Percentiles rank a stretch among this genome's conserved stretches.
phyloP scores from a whole-genome alignment of 257 asterid species.

The Ilex asprella region DNA sequence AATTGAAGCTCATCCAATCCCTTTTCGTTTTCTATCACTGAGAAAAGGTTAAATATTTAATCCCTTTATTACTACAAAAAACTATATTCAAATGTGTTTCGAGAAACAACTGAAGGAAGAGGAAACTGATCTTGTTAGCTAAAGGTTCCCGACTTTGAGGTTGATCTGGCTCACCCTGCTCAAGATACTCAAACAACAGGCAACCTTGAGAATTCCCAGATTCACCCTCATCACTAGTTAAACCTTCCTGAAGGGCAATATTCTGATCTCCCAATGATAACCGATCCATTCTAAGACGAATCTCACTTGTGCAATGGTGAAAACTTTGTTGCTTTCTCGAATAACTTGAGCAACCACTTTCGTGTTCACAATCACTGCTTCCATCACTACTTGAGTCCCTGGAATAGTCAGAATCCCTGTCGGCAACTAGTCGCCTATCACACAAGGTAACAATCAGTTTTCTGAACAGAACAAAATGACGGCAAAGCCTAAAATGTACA shows the following conservation, averaged over 20 bases:
- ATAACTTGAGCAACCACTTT: conserved; percentile 40
- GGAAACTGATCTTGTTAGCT: conserved; percentile 48
- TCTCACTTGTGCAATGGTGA: conserved; percentile 20
- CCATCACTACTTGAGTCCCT: conserved; percentile 90
- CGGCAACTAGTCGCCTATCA: conserved; percentile 71
- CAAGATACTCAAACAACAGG: conserved; percentile 77
- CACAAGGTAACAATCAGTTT: conserved; percentile 5
- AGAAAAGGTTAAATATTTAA: not conserved
- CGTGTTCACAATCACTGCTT: conserved; percentile 86
- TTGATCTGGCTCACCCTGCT: conserved; percentile 53
- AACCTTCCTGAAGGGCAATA: conserved; percentile 62
- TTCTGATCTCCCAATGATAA: conserved; percentile 38
- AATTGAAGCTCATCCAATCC: too few species aligned
- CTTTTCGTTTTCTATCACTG: too few species aligned
- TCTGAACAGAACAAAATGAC: not conserved
- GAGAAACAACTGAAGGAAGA: not conserved
- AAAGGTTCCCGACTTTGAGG: conserved; percentile 84
- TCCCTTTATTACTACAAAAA: not conserved
- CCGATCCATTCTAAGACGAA: conserved; percentile 26
- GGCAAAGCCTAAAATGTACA: not conserved
- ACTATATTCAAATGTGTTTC: not conserved
- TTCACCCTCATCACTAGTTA: conserved; percentile 89
- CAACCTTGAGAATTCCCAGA: conserved; percentile 57
- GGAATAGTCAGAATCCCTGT: conserved; percentile 68
- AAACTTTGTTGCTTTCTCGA: conserved; percentile 30